Base-by-base conservation (phyloP, 176 grass and related monocot species). In the Eleusine coracana region DNA sequence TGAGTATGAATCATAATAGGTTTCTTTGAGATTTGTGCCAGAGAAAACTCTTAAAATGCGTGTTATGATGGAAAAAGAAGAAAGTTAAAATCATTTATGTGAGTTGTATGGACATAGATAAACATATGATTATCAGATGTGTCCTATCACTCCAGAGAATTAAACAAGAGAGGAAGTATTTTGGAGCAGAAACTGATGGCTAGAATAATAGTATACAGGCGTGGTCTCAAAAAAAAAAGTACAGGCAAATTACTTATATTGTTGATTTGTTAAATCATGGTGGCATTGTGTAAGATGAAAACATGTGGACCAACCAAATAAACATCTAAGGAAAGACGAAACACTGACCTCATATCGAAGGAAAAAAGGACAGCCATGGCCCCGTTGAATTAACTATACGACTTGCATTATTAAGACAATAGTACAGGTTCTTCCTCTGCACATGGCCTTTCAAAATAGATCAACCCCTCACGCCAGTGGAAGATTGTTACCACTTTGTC, bases 381-480 rank as follows among this genome's bases (percentile, higher is more conserved):
- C 83, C 86, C 77, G 58, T 71, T 42, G 83, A 83, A 86, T 77
- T 84, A 79, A 88, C 76, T 92, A 80, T 37, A 65, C 75, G 38
- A 37, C 62, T 76, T 64, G 37, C 75, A 83, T 92, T 76, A 86
- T 89, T 83, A 82, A 74, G 59, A 81, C 61, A 42, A 66, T 52
- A 73, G 82, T 85, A 80, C 80, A 88, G 59, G 82, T 68, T 78
- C 73, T 82, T 84, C 71, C 28, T 74, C 82, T 82, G 77, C 86
- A 84, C 89, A 88, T 88, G 89, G 81, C 71, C 70, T 58, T 83
- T 61, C 66, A 84, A 75, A 91, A 76, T 44, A 85, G 77, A 89
- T 87, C 85, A 85, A 91, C 85, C 85, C 9, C 66, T 64, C 34
- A 31, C 34, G 58, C 89, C 66, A 84, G 66, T 81, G 66, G 60